phyloP scores from a whole-genome alignment of 345 rosid genomes.

The Euclidium syriacum region DNA sequence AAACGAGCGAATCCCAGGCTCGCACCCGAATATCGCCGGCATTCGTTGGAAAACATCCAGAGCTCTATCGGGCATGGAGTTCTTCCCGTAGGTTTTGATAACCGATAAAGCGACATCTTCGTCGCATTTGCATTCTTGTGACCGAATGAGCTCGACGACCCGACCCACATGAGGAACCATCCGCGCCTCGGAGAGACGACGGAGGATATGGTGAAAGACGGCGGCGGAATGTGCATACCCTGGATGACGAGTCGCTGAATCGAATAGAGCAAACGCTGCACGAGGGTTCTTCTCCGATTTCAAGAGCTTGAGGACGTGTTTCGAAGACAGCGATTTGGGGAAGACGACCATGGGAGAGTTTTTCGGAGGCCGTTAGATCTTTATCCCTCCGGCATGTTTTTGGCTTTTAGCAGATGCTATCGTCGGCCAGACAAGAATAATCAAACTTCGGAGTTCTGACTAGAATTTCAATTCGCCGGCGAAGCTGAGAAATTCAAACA shows the following conservation, averaged over 20 bases:
- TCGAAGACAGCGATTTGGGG: constrained; percentile 50
- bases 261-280: constrained; percentile 56
- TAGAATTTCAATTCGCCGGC: not conserved
- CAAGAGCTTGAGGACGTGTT: constrained; percentile 55
- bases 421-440: not conserved
- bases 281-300: constrained; percentile 49
- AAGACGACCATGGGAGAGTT: constrained; percentile 47
- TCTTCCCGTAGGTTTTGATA: constrained; percentile 57
- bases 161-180: constrained; percentile 44
- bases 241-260: constrained; percentile 55
- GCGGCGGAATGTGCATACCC: constrained; percentile 48
- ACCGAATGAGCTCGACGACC: constrained; percentile 50
- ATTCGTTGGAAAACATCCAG: constrained; percentile 55
- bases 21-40: constrained; percentile 64
- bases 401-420: not conserved
- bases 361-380: not conserved
- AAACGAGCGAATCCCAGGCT: constrained; percentile 65
- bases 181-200: constrained; percentile 49
- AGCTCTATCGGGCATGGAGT: constrained; percentile 58
- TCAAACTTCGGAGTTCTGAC: not conserved
- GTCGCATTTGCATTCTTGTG: constrained; percentile 57
- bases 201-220: constrained; percentile 77
- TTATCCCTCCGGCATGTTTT: constrained; percentile 20
- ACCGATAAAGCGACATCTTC: constrained; percentile 72
- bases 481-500: not conserved